Percentiles rank a stretch among this genome's conserved stretches.
phyloP scores from a whole-genome alignment of 2,329 filamentous ascomycete species.

The Penicillium sp. region DNA sequence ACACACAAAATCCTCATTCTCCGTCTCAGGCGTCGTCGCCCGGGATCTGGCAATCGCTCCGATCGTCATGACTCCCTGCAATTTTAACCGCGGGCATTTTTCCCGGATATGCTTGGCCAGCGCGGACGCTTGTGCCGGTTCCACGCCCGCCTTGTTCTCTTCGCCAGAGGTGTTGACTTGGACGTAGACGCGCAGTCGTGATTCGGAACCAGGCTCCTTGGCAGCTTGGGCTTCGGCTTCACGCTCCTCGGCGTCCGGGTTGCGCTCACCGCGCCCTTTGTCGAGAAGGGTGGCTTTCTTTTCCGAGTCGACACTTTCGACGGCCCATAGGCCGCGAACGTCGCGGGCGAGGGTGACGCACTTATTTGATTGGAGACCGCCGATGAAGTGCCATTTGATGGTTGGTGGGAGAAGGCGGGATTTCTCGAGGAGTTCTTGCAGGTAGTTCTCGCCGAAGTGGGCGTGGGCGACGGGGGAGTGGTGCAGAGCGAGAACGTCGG shows the following conservation, averaged over 20 bases:
- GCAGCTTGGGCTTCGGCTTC: constrained; percentile 3
- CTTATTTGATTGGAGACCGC: constrained; percentile 87
- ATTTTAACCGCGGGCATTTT: constrained; percentile 64
- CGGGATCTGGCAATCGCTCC: constrained; percentile 83
- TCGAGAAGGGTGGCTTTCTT: constrained; percentile 86
- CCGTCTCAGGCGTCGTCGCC: constrained; percentile 64
- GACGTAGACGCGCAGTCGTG: constrained; percentile 66
- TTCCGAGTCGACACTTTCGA: constrained; percentile 78
- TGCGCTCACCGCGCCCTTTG: constrained; percentile 60
- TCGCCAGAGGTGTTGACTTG: constrained; percentile 96
- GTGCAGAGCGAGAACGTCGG: constrained; percentile 82
- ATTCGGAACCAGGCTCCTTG: constrained; percentile 8
- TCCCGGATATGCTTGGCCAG: constrained; percentile 66
- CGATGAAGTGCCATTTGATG: constrained; percentile 95
- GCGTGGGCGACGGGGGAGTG: constrained; percentile 52
- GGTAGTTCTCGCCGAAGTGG: constrained; percentile 97
- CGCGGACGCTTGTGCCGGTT: constrained; percentile 56
- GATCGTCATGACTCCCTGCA: constrained; percentile 93
- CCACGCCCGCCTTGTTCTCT: constrained; percentile 73
- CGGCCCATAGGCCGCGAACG: constrained; percentile 83
- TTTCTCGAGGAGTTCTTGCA: constrained; percentile 83
- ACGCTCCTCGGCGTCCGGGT: constrained; percentile 33
- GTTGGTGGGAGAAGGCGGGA: constrained; percentile 64
- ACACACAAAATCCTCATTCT: constrained; percentile 81
- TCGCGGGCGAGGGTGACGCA: constrained; percentile 76